Percentiles rank a stretch among this genome's conserved stretches.
These are phyloP conservation scores for Isabelozyma heimii DNA, from an alignment of 805 yeast genomes.

Conservation along the genomic window DNA sequence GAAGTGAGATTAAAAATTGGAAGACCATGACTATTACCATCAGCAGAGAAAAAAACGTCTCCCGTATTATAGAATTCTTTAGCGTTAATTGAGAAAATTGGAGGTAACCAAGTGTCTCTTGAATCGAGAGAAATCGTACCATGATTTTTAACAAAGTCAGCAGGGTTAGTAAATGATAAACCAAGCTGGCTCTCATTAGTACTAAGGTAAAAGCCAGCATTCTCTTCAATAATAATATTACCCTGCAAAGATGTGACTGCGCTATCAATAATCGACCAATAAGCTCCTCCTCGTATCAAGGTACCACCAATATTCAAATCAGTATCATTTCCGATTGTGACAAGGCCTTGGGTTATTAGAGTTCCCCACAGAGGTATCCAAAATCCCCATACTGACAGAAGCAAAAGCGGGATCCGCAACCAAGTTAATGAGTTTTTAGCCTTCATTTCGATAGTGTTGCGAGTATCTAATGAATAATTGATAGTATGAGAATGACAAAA, in stretches of 20 bases:
- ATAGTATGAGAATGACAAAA: too few species aligned
- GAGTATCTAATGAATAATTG: too few species aligned
- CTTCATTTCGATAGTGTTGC: too few species aligned
- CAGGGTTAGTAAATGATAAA: slow-evolving; percentile 8
- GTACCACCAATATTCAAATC: slow-evolving; percentile 2
- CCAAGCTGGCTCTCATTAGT: slow-evolving; percentile 8
- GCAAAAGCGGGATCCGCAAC: background rate
- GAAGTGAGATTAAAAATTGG: slow-evolving; percentile 6
- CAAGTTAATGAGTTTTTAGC: background rate
- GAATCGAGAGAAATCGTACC: slow-evolving; percentile 25
- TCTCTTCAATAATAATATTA: slow-evolving; percentile 3
- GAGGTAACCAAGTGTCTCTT: slow-evolving; percentile 6
- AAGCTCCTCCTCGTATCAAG: slow-evolving; percentile 9
- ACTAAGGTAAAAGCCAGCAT: slow-evolving; percentile 15
- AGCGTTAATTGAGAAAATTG: slow-evolving; percentile 7
- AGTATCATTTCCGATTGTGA: background rate
- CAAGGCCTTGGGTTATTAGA: background rate
- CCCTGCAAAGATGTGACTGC: slow-evolving; percentile 9
- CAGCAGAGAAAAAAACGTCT: background rate
- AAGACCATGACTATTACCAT: slow-evolving; percentile 5
- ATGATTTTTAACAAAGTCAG: slow-evolving; percentile 10
- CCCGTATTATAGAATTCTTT: background rate
- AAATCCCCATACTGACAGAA: background rate
- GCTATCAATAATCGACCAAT: slow-evolving; percentile 14
- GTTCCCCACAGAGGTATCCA: too few species aligned